Base-by-base conservation (phyloP, 495 filamentous ascomycete genomes). In the Daldinia bambusicola region DNA sequence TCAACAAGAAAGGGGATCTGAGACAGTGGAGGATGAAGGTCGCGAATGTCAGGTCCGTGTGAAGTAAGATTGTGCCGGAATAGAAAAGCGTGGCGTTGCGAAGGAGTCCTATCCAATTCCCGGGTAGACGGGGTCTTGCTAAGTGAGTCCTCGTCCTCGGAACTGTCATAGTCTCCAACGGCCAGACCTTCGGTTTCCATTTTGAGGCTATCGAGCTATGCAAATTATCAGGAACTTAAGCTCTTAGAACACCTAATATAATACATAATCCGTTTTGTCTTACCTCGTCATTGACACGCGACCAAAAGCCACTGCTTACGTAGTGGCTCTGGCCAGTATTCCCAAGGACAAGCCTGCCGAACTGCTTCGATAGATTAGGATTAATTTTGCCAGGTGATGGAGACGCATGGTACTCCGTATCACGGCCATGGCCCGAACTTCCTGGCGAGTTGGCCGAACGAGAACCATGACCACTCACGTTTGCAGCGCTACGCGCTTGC, bases 61-160 rank as follows among this genome's bases (percentile, higher is more conserved):
- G 71, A 36, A 14, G 59, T 76, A 18, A 84, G 61, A 57, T 83
- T 84, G 38, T 87, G 82, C 41, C 79, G 66, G 70, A 88, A 87
- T 2, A 88, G 70, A 73, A 88, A 87, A 13, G 81, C 84, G 71
- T 86, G 81, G n/a, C 85, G 83, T 43, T 85, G 84, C n/a, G 74
- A 76, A 9, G 85, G 79, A 14, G 79, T 77, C 37, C 80, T 77
- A 1, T 80, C 73, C 34, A 82, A 61, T 63, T 85, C 83, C 31
- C 74, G 73, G 1, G 78, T 83, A 0, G 79, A 80, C 22, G 73
- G 71, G 2, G 77, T 71, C 61, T 72, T 74, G 37, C 38, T 77
- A 7, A 73, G 69, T 1, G 65, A 75, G 1, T 69, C 64, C 18
- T 84, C 84, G 22, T 83, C 82, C 9, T 80, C 81, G 7, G 83